Conservation (phyloP, 805 yeast genomes). For the Spathaspora arborariae region DNA sequence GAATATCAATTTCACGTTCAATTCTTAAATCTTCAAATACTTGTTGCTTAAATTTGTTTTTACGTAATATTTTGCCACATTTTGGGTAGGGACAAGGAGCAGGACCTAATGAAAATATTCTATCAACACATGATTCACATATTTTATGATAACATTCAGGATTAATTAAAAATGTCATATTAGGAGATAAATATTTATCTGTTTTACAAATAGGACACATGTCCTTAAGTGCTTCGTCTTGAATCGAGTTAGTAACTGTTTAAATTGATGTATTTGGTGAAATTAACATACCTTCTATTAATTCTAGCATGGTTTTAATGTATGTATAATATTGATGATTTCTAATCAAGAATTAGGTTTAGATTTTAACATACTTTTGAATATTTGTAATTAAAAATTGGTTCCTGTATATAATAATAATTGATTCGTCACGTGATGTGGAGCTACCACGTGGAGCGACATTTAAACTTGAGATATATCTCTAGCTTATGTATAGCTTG, state of each 20-base stretch:
- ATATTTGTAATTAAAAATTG: background rate
- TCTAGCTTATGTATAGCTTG: too few relatives aligned
- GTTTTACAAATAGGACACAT: slow-evolving; percentile 98
- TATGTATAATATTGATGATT: background rate
- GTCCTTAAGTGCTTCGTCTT: slow-evolving; percentile 57
- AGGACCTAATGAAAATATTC: slow-evolving; percentile 92
- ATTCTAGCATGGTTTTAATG: slow-evolving; percentile 4
- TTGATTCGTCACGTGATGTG: too few relatives aligned
- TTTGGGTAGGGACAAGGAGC: slow-evolving; percentile 94
- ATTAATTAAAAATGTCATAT: slow-evolving; percentile 85
- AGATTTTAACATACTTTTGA: background rate
- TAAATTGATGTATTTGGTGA: background rate
- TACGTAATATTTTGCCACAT: slow-evolving; percentile 82
- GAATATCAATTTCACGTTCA: slow-evolving; percentile 88
- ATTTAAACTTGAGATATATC: too few relatives aligned
- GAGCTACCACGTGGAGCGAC: too few relatives aligned
- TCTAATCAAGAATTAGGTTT: background rate
- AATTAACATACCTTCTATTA: slow-evolving; percentile 11
- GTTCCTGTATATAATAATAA: too few relatives aligned
- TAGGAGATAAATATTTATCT: slow-evolving; percentile 88
- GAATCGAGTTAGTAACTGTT: background rate
- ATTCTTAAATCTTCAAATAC: slow-evolving; percentile 86
- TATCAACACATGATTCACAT: slow-evolving; percentile 94
- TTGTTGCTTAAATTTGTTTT: slow-evolving; percentile 87
- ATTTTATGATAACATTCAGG: slow-evolving; percentile 98